phyloP scores from a whole-genome alignment of 768 basidiomycete genomes.

The Psilocybe tampanensis region DNA sequence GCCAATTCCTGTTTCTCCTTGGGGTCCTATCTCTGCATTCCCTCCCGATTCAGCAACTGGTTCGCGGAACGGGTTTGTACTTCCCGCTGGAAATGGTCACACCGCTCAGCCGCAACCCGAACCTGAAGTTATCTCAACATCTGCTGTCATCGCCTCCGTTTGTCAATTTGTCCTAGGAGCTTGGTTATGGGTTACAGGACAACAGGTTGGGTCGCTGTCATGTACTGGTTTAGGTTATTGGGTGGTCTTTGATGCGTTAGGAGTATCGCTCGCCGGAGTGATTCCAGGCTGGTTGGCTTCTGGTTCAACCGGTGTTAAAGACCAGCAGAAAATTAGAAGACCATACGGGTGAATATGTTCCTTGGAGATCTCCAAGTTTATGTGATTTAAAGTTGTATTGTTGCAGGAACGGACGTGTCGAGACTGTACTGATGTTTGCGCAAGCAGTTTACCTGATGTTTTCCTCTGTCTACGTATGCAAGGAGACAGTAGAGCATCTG shows the following conservation, averaged over 20 bases:
- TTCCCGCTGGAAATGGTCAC: neutral
- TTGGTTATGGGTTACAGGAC: constrained; percentile 86
- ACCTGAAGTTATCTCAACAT: constrained; percentile 9
- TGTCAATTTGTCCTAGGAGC: constrained; percentile 68
- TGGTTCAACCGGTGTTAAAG: constrained; percentile 23
- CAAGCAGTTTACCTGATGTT: constrained; percentile 95
- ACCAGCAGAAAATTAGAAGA: constrained; percentile 58
- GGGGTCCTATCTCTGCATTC: constrained; percentile 59
- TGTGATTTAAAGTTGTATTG: neutral
- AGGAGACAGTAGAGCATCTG: constrained; percentile 94
- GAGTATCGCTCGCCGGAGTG: constrained; percentile 58
- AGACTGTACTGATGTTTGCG: constrained; percentile 78
- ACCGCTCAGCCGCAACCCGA: neutral
- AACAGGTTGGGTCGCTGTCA: constrained; percentile 83
- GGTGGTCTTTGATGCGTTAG: constrained; percentile 93
- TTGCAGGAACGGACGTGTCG: constrained; percentile 62
- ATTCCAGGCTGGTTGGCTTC: constrained; percentile 45
- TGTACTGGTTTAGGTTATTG: constrained; percentile 95
- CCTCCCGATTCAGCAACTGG: constrained; percentile 23
- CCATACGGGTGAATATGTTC: constrained; percentile 41
- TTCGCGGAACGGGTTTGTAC: constrained; percentile 14
- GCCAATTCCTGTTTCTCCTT: constrained; percentile 64
- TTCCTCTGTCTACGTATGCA: constrained; percentile 92
- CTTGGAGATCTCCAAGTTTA: neutral
- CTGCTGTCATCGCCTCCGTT: constrained; percentile 28